These are phyloP conservation scores for Potentilla sterilis DNA, from an alignment of 306 rosid species.

Conservation along the genomic window DNA sequence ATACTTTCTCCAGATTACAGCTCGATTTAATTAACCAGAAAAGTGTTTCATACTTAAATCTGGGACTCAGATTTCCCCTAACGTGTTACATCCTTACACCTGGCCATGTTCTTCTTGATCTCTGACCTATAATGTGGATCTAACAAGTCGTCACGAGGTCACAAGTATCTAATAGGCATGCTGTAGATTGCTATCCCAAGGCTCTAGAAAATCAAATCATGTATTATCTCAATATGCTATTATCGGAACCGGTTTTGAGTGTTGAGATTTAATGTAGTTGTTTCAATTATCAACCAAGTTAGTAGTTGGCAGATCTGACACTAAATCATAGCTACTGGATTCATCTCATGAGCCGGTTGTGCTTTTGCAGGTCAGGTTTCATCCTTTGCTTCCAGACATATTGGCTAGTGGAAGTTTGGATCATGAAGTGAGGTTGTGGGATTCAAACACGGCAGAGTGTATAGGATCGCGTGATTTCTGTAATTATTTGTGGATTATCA, in stretches of 20 bases:
- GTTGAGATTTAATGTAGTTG: neutral
- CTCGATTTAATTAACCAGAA: neutral
- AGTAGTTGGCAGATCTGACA: conserved; percentile 7
- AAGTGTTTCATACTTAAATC: neutral
- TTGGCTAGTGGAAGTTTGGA: conserved; percentile 99
- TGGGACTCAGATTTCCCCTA: neutral
- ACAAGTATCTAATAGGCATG: neutral
- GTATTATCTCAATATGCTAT: neutral
- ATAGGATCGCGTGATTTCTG: conserved; percentile 83
- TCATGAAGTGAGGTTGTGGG: conserved; percentile 96
- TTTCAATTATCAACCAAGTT: neutral
- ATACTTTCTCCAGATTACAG: neutral
- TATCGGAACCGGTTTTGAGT: neutral
- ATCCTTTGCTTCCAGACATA: conserved; percentile 76
- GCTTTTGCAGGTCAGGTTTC: conserved; percentile 88
- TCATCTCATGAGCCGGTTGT: conserved; percentile 27
- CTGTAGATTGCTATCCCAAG: neutral
- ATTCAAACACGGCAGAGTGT: conserved; percentile 87
- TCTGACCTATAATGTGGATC: neutral
- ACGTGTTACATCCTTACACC: neutral
- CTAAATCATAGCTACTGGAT: conserved; percentile 1
- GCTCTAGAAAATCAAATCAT: neutral
- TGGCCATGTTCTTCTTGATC: neutral
- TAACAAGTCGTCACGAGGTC: neutral
- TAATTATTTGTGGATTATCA: conserved; percentile 34